These are phyloP conservation scores for Alternaria sp. DNA, from an alignment of 2,329 filamentous ascomycete genomes.

Conservation along the genomic window DNA sequence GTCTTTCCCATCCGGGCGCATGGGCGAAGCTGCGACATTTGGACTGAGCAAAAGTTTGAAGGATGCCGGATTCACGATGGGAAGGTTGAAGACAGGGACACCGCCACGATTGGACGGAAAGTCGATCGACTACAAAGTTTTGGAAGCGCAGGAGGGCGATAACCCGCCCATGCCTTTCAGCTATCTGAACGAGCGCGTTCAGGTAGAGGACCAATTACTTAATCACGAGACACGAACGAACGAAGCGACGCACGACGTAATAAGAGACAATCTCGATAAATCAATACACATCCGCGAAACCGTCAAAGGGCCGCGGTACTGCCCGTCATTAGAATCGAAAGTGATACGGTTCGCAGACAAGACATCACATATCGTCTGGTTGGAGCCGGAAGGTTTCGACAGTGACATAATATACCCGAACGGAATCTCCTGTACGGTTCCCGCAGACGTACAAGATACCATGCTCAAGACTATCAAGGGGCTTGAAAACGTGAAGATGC, in stretches of 20 bases:
- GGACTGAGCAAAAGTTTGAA: slow-evolving; percentile 88
- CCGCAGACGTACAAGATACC: slow-evolving; percentile 81
- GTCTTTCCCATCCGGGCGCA: slow-evolving; percentile 82
- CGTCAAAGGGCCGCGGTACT: slow-evolving; percentile 92
- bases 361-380: slow-evolving; percentile 86
- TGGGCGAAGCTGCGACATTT: slow-evolving; percentile 92
- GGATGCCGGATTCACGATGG: slow-evolving; percentile 87
- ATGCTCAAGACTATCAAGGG: slow-evolving; percentile 88
- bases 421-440: slow-evolving; percentile 95
- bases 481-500: slow-evolving; percentile 86
- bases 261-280: slow-evolving; percentile 89
- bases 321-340: slow-evolving; percentile 93
- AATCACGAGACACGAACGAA: slow-evolving; percentile 92
- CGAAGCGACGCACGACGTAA: slow-evolving; percentile 77
- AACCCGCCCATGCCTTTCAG: slow-evolving; percentile 89
- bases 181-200: slow-evolving; percentile 79
- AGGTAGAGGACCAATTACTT: slow-evolving; percentile 80
- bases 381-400: slow-evolving; percentile 94
- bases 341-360: slow-evolving; percentile 86
- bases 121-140: slow-evolving; percentile 76
- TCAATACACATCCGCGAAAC: slow-evolving; percentile 96
- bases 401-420: slow-evolving; percentile 94
- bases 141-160: slow-evolving; percentile 81
- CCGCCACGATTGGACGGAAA: slow-evolving; percentile 83
- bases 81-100: slow-evolving; percentile 93